These are phyloP conservation scores for Floccularia luteovirens DNA, from an alignment of 768 basidiomycete genomes.

Conservation along the genomic window DNA sequence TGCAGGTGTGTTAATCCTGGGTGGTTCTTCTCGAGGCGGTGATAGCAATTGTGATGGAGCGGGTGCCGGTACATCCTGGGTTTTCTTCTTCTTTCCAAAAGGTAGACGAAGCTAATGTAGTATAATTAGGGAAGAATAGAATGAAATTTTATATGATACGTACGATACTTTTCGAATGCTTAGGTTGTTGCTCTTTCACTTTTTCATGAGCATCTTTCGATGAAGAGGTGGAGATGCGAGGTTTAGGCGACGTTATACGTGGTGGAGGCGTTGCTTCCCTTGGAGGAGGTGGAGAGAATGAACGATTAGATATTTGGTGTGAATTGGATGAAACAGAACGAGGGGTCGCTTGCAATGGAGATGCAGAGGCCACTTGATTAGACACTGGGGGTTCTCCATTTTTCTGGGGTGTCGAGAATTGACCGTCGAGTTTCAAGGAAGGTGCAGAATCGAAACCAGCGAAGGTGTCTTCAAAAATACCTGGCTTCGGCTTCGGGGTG, in stretches of 20 bases:
- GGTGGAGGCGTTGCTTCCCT: conserved; percentile 39
- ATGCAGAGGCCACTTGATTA: conserved; percentile 30
- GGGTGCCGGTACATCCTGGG: conserved; percentile 37
- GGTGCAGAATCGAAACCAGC: conserved; percentile 34
- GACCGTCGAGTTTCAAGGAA: conserved; percentile 29
- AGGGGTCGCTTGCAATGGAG: conserved; percentile 27
- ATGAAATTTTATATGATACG: conserved; percentile 19
- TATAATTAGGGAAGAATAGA: conserved; percentile 2
- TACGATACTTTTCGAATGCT: conserved; percentile 75
- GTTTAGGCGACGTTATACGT: conserved; percentile 49
- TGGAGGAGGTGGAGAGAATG: conserved; percentile 30
- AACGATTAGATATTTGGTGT: too few relatives aligned
- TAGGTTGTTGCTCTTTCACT: conserved; percentile 43
- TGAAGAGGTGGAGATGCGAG: conserved; percentile 45
- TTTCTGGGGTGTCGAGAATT: conserved; percentile 22
- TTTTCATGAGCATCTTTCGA: conserved; percentile 56
- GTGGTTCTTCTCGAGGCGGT: conserved; percentile 37
- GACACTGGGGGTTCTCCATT: conserved; percentile 15
- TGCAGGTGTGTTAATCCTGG: conserved; percentile 37
- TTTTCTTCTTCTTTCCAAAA: conserved; percentile 71
- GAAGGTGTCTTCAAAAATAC: conserved; percentile 46
- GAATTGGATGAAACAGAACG: conserved; percentile 9
- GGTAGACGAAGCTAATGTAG: conserved; percentile 63
- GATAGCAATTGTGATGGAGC: conserved; percentile 30
- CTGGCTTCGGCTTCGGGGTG: background rate